Evolutionary conservation across 345 rosid species (phyloP).

Genomic region (Aquilaria malaccensis): DNA sequence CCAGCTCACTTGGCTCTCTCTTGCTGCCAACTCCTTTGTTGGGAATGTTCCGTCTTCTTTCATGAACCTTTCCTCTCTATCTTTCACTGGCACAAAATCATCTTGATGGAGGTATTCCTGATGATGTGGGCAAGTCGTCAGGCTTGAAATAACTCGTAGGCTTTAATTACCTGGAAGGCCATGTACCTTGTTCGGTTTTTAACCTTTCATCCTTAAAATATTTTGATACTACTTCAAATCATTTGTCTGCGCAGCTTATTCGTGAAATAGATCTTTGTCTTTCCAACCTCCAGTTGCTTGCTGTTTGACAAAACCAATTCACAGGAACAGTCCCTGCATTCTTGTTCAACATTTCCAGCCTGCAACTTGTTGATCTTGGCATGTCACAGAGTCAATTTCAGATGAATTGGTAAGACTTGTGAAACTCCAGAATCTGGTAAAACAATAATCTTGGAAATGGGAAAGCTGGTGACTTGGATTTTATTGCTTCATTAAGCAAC

Average conservation of each 20-base stretch:
- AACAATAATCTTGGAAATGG: not conserved
- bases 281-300: not conserved
- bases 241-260: constrained; percentile 10
- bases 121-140: constrained; percentile 3
- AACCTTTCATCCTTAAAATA: constrained; percentile 8
- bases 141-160: not conserved
- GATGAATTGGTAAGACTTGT: constrained; percentile 9
- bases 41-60: constrained; percentile 17
- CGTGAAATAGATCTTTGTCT: constrained; percentile 12
- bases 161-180: constrained; percentile 3
- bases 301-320: constrained; percentile 17
- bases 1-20: too few species aligned
- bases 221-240: not conserved
- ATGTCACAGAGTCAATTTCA: constrained; percentile 9
- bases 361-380: not conserved
- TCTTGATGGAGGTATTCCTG: constrained; percentile 22
- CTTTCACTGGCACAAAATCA: not conserved
- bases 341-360: constrained; percentile 22
- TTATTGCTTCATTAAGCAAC: not conserved
- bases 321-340: constrained; percentile 22
- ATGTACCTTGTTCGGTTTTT: constrained; percentile 17
- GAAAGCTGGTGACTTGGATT: not conserved
- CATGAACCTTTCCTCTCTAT: constrained; percentile 16
- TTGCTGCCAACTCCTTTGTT: not conserved
- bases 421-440: constrained; percentile 2